Percentiles rank a stretch among this genome's conserved stretches.
These are phyloP conservation scores for Pyrenula massariospora DNA, from an alignment of 495 filamentous ascomycete species.

Conservation along the genomic window DNA sequence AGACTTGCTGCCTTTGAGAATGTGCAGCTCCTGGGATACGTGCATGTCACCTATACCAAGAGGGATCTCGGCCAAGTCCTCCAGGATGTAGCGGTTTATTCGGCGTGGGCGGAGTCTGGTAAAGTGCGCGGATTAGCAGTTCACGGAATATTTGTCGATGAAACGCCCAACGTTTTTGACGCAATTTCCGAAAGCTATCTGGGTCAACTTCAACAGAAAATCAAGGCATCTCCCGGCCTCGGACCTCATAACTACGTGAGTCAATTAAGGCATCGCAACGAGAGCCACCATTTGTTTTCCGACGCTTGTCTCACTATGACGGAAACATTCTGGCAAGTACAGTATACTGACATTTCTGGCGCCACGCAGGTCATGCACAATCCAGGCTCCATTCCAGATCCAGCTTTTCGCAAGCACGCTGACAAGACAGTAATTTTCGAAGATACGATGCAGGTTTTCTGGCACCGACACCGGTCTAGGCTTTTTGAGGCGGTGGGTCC, in stretches of 20 bases:
- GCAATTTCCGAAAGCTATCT: constrained; percentile 22
- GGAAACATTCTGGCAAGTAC: constrained; percentile 1
- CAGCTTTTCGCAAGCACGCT: constrained; percentile 26
- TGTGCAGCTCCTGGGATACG: constrained; percentile 42
- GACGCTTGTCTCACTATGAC: constrained; percentile 10
- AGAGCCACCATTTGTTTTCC: constrained; percentile 6
- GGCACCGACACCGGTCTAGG: constrained; percentile 19
- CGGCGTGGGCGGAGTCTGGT: constrained; percentile 28
- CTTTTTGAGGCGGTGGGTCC: constrained; percentile 21
- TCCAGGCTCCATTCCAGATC: constrained; percentile 31
- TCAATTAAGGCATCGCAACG: no score
- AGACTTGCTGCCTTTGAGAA: constrained; percentile 30
- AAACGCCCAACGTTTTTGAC: constrained; percentile 31
- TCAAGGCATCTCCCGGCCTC: constrained; percentile 20
- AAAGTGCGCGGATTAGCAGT: constrained; percentile 23
- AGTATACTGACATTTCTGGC: background rate
- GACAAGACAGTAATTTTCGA: constrained; percentile 37
- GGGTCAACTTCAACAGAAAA: constrained; percentile 21
- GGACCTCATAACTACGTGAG: constrained; percentile 28
- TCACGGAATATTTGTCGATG: constrained; percentile 36
- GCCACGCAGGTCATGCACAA: constrained; percentile 34
- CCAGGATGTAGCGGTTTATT: constrained; percentile 34
- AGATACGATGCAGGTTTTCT: constrained; percentile 30
- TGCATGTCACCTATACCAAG: constrained; percentile 36
- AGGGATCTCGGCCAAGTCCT: constrained; percentile 26